Evolutionary conservation across 1,139 yeast species (phyloP).

Genomic region (Candida sp.): DNA sequence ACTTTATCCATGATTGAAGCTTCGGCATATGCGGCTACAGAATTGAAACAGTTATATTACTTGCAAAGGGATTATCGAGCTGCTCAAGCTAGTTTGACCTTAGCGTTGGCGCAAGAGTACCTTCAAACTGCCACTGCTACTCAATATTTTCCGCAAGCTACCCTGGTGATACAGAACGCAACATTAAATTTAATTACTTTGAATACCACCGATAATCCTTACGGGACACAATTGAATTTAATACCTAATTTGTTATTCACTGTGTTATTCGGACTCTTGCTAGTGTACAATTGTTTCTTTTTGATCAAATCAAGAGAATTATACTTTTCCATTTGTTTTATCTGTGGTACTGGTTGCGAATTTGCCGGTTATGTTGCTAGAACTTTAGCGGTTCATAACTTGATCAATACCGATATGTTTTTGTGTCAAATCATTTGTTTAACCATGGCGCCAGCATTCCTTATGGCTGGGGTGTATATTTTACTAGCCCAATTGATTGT

Average conservation of each 20-base stretch:
- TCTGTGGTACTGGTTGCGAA: constrained; percentile 61
- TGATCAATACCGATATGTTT: constrained; percentile 18
- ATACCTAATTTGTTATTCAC: constrained; percentile 22
- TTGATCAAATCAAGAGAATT: constrained; percentile 48
- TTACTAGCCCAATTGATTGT: constrained; percentile 32
- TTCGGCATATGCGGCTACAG: constrained; percentile 12
- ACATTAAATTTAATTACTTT: constrained; percentile 24
- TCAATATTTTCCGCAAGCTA: constrained; percentile 24
- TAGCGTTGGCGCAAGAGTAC: constrained; percentile 25
- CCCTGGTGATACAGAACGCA: constrained; percentile 30
- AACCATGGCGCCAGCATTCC: constrained; percentile 37
- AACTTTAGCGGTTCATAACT: constrained; percentile 33
- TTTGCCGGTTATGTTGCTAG: constrained; percentile 71
- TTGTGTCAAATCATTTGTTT: constrained; percentile 31
- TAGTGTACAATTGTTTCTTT: constrained; percentile 18
- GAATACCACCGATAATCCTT: constrained; percentile 22
- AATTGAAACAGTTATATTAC: constrained; percentile 8
- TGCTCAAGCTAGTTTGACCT: constrained; percentile 35
- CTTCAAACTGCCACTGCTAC: constrained; percentile 38
- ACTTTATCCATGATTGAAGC: constrained; percentile 11
- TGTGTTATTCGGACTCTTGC: constrained; percentile 16
- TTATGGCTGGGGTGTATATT: constrained; percentile 39
- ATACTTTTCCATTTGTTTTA: constrained; percentile 69
- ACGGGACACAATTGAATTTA: constrained; percentile 25
- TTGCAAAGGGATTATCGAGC: constrained; percentile 17